A percentile compares a stretch with the other conserved stretches of the same genome.
These are phyloP conservation scores for Xylaria palmicola DNA, from an alignment of 495 filamentous ascomycete species.

Conservation along the genomic window DNA sequence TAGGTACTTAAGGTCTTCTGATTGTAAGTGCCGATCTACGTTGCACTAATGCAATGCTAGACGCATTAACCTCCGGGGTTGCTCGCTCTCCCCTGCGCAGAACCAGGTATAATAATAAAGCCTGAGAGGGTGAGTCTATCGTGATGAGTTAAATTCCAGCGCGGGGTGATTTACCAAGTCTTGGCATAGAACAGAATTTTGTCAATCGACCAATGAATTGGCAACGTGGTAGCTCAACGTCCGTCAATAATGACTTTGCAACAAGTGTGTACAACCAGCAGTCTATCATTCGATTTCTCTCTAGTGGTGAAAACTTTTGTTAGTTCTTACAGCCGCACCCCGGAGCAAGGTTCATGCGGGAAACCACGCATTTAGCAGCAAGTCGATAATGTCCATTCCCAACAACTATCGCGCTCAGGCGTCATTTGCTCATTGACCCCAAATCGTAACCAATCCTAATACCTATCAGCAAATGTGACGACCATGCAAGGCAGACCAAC, in stretches of 20 bases:
- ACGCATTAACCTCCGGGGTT: too few species aligned
- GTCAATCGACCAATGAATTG: constrained; percentile 23
- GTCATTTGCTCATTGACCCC: constrained; percentile 1
- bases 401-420: not conserved
- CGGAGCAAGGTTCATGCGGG: not conserved
- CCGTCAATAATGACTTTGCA: not conserved
- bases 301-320: not conserved
- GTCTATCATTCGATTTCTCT: not conserved
- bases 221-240: constrained; percentile 19
- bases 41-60: too few species aligned
- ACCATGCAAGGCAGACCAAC: constrained; percentile 8
- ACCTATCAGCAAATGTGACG: not conserved
- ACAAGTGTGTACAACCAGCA: not conserved
- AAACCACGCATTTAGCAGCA: not conserved
- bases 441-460: constrained; percentile 23
- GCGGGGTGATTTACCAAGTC: not conserved
- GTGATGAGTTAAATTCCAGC: not conserved
- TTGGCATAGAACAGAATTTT: not conserved
- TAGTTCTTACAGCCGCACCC: not conserved
- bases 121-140: not conserved
- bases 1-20: too few species aligned
- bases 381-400: too few species aligned
- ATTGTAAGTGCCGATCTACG: too few species aligned
- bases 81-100: not conserved
- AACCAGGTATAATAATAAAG: not conserved